Evolutionary conservation across 1,284 basidiomycete genomes (phyloP).

Genomic region (Fomes fomentarius): DNA sequence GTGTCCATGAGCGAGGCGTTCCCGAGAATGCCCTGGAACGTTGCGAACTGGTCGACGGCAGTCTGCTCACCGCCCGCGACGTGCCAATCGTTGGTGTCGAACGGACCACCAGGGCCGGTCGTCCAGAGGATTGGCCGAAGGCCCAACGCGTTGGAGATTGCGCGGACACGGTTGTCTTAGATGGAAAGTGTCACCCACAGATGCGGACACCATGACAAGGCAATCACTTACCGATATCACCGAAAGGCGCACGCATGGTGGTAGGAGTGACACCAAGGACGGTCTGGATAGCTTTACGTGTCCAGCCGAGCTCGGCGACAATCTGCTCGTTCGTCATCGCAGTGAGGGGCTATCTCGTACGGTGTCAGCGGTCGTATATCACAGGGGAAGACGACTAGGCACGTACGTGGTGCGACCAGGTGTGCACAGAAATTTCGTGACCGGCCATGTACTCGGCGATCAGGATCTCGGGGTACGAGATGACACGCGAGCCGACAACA

Average conservation of each 20-base stretch:
- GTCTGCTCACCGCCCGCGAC: constrained; percentile 74
- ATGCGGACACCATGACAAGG: no score
- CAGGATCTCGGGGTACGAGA: constrained; percentile 79
- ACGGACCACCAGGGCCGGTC: no score
- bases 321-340: constrained; percentile 85
- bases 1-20: constrained; percentile 61
- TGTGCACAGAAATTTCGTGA: constrained; percentile 81
- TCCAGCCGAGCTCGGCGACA: constrained; percentile 94
- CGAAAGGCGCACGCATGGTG: constrained; percentile 58
- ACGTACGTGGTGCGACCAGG: constrained; percentile 73
- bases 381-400: not conserved
- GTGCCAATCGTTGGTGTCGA: no score
- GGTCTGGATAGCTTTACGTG: constrained; percentile 80
- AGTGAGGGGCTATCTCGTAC: constrained; percentile 63
- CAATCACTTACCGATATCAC: constrained; percentile 40
- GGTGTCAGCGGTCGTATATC: not conserved
- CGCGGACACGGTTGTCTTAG: no score
- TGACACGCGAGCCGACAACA: constrained; percentile 88
- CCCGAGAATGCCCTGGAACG: constrained; percentile 63
- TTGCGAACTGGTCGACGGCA: constrained; percentile 55
- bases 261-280: constrained; percentile 83
- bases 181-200: no score
- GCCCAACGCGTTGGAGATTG: no score
- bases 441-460: constrained; percentile 86
- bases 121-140: no score